These are phyloP conservation scores for Henningerozyma blattae DNA, from an alignment of 805 yeast genomes.

Conservation along the genomic window DNA sequence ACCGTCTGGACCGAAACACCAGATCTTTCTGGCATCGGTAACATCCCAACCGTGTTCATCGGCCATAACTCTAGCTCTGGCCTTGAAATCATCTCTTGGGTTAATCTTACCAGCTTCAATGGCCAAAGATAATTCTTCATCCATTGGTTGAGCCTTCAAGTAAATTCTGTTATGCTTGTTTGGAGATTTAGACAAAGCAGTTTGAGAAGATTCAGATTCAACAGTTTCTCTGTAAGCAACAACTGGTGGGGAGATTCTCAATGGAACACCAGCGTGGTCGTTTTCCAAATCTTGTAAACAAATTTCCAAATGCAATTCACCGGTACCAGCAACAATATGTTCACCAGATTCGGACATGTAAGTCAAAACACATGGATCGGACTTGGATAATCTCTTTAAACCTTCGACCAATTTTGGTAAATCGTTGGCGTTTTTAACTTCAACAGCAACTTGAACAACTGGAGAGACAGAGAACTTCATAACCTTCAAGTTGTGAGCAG, in stretches of 20 bases:
- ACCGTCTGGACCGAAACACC: constrained; percentile 99
- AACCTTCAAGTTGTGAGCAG: constrained; percentile 98
- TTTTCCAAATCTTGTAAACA: constrained; percentile 89
- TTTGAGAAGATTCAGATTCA: constrained; percentile 81
- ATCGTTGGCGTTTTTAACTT: constrained; percentile 97
- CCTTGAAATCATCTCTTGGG: constrained; percentile 96
- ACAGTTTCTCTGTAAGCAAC: constrained; percentile 98
- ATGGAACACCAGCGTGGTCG: constrained; percentile 99
- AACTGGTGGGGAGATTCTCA: constrained; percentile 92
- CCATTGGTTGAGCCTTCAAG: constrained; percentile 91
- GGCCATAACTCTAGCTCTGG: constrained; percentile 96
- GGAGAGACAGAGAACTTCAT: constrained; percentile 99
- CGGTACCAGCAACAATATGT: constrained; percentile 98
- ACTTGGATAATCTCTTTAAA: constrained; percentile 97
- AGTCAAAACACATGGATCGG: constrained; percentile 94
- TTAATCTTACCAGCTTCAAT: constrained; percentile 83
- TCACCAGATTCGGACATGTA: constrained; percentile 89
- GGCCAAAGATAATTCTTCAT: constrained; percentile 82
- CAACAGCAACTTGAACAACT: constrained; percentile 98
- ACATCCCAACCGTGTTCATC: constrained; percentile 99
- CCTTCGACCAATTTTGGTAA: constrained; percentile 99
- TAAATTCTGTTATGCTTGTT: constrained; percentile 99
- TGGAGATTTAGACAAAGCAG: constrained; percentile 96
- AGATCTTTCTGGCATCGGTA: constrained; percentile 98
- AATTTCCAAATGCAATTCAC: constrained; percentile 98